Evolutionary conservation across 2,329 filamentous ascomycete species (phyloP).

Genomic region (Akanthomyces dipterigenus): DNA sequence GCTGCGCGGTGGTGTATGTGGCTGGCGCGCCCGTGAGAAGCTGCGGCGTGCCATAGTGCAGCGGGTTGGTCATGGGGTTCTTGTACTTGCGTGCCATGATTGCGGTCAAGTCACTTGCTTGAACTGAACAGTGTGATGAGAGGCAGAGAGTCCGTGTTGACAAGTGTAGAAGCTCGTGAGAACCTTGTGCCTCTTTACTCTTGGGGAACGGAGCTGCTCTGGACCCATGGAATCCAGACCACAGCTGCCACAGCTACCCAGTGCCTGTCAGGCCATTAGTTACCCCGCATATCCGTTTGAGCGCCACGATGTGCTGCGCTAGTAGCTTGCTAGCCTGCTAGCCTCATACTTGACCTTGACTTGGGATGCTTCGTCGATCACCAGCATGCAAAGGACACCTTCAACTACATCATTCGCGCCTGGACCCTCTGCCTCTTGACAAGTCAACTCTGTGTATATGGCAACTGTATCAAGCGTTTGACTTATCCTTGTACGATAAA

Average conservation of each 20-base stretch:
- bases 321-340: not conserved
- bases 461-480: too few species aligned
- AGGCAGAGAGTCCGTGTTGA: not conserved
- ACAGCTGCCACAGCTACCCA: not conserved
- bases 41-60: slow-evolving; percentile 12
- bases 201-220: not conserved
- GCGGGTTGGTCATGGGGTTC: slow-evolving; percentile 12
- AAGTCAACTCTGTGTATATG: too few species aligned
- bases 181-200: not conserved
- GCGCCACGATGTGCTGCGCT: not conserved
- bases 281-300: slow-evolving; percentile 11
- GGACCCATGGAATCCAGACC: too few species aligned
- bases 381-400: not conserved
- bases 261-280: not conserved
- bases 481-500: too few species aligned
- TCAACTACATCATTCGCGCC: not conserved
- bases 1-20: slow-evolving; percentile 1
- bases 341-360: not conserved
- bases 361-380: not conserved
- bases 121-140: not conserved
- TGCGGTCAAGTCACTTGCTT: not conserved
- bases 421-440: too few species aligned
- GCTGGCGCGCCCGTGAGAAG: slow-evolving; percentile 2
- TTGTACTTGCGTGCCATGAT: slow-evolving; percentile 11
- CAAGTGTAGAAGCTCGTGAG: not conserved